Evolutionary conservation across 768 basidiomycete genomes (phyloP), one percentile per base, ranked within the genome.

Genomic region (Suillus alpinus): DNA sequence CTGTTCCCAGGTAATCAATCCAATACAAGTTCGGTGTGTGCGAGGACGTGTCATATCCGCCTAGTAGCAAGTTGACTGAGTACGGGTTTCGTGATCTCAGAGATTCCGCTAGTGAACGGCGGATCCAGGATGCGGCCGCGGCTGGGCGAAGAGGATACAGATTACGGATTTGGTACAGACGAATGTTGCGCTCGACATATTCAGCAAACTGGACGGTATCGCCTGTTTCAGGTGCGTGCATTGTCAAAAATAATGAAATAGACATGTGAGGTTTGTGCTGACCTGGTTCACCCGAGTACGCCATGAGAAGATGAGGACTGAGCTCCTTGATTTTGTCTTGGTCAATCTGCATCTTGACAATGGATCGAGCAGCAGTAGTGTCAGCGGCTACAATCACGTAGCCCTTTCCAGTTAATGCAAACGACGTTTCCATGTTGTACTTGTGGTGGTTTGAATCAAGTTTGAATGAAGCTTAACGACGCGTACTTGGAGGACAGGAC

Each of bases 121-220:
- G 91, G 68, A 97, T 92, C 95, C 96, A 99, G 5, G 95, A 86
- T 7, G 96, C 93, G 18, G 95, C 94, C 6, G 95, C 89, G 12
- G 88, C 82, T 2, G 97, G 96, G 47, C 92, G 89, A 47, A 98
- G 89, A 13, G 93, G 83, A 73, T 92, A 88, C 72, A 89, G 82
- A 77, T 98, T 90, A 68, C 96, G 89, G 70, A 98, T 98, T 69
- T 97, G 93, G 77, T 96, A 95, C 52, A 99, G 80, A 50, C 96
- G 89, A 65, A 99, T 86, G 79, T 97, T 98, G 63, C 96, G 88
- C 71, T 98, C 95, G 63, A 98, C 85, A 68, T 84, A 99, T 76
- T 99, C 97, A 1, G 96, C 91, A 69, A 98, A 98, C 71, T 98
- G 92, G 26, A 96, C 81, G 23, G 97, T 98, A 72, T 98, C 97